Evolutionary conservation across 129 eudicot species (phyloP).

Genomic region (Chrysanthemum seticuspe): DNA sequence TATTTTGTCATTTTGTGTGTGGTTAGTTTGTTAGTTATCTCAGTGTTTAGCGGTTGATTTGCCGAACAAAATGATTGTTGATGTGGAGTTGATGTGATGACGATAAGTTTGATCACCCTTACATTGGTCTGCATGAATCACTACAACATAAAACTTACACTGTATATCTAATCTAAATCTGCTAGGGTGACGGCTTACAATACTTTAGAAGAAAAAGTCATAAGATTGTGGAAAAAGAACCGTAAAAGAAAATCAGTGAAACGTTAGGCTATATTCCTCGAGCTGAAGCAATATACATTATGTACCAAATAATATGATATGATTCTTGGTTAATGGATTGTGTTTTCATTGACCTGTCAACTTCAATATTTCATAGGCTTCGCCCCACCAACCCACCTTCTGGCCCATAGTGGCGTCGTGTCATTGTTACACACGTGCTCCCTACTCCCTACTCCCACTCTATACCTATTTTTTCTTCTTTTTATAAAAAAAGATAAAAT

Average conservation of each 20-base stretch:
- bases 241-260: neutral
- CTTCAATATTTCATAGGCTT: neutral
- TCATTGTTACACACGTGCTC: conserved; percentile 7
- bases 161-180: too few species aligned
- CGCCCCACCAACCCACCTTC: conserved; percentile 1
- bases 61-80: too few species aligned
- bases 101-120: neutral
- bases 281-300: neutral
- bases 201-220: too few species aligned
- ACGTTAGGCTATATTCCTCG: neutral
- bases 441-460: neutral
- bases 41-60: neutral
- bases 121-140: too few species aligned
- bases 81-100: neutral
- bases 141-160: too few species aligned
- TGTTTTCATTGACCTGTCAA: neutral
- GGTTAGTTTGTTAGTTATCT: neutral
- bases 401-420: neutral
- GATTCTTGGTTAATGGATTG: neutral
- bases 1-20: too few species aligned
- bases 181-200: too few species aligned
- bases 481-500: neutral
- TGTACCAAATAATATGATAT: neutral
- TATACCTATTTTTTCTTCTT: neutral
- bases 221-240: neutral